Percentiles rank a stretch among this genome's conserved stretches.
Conservation (phyloP, 2,329 filamentous ascomycete species). For the Pseudogymnoascus sp. region DNA sequence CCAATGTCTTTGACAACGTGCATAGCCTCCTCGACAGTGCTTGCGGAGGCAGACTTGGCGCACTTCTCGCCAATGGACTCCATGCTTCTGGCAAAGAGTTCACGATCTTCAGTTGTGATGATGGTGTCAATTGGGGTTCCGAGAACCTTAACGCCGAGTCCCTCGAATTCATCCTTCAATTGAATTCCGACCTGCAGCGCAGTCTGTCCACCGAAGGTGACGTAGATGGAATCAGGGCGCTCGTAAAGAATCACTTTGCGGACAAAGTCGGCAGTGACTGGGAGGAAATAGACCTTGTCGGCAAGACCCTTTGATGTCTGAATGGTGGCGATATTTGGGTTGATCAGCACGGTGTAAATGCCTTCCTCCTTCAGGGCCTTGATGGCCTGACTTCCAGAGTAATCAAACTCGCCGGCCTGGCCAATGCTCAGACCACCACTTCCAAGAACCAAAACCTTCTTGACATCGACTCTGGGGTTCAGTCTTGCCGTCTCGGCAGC, state of each 20-base stretch:
- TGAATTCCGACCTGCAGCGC: slow-evolving; percentile 95
- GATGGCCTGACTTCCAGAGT: slow-evolving; percentile 96
- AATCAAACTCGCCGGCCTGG: slow-evolving; percentile 97
- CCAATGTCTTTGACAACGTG: slow-evolving; percentile 83
- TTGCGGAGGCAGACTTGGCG: slow-evolving; percentile 92
- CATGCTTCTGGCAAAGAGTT: slow-evolving; percentile 96
- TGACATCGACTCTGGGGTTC: slow-evolving; percentile 73
- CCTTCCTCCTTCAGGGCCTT: slow-evolving; percentile 97
- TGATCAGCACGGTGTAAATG: slow-evolving; percentile 96
- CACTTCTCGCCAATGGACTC: slow-evolving; percentile 97
- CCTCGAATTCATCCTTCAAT: slow-evolving; percentile 93
- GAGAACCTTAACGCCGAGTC: slow-evolving; percentile 84
- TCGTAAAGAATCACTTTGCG: slow-evolving; percentile 96
- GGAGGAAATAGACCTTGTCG: slow-evolving; percentile 98
- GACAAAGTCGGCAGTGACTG: slow-evolving; percentile 93
- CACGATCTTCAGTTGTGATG: slow-evolving; percentile 96
- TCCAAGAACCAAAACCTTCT: slow-evolving; percentile 91
- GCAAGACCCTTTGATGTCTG: slow-evolving; percentile 96
- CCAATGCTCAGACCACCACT: slow-evolving; percentile 95
- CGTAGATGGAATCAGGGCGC: slow-evolving; percentile 91
- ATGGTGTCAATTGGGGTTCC: slow-evolving; percentile 97
- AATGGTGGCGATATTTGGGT: slow-evolving; percentile 98
- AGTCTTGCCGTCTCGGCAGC: slow-evolving; percentile 68
- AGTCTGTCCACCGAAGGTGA: slow-evolving; percentile 96
- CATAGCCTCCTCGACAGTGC: slow-evolving; percentile 79